Evolutionary conservation across 768 basidiomycete genomes (phyloP).

Genomic region (Phlebiopsis flavidoalba): DNA sequence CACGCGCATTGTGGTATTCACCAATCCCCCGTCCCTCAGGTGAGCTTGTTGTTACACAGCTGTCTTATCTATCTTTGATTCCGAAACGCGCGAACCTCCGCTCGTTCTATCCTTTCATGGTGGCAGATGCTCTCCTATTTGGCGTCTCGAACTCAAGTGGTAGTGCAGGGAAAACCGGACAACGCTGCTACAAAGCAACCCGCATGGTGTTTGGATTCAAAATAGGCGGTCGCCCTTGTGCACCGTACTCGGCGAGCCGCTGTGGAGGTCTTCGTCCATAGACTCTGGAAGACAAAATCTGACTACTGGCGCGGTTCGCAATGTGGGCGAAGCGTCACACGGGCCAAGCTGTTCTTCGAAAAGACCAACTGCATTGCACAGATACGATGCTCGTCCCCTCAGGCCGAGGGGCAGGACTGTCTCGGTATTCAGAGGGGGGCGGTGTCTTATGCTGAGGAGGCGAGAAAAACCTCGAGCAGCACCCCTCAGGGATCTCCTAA

Average conservation of each 20-base stretch:
- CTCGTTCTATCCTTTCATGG: not conserved
- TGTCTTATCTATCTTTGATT: not conserved
- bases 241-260: not conserved
- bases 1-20: conserved; percentile 1
- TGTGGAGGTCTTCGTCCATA: not conserved
- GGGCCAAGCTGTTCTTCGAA: not conserved
- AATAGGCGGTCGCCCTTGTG: not conserved
- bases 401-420: not conserved
- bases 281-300: not conserved
- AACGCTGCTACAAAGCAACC: not conserved
- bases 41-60: not conserved
- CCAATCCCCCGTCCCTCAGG: not conserved
- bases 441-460: not conserved
- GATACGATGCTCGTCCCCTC: not conserved
- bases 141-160: not conserved
- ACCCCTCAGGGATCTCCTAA: not conserved
- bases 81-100: not conserved
- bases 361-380: no score
- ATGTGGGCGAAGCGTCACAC: conserved; percentile 1
- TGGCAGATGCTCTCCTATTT: not conserved
- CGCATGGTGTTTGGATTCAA: not conserved
- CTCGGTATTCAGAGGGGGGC: not conserved
- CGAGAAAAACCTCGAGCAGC: not conserved
- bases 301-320: not conserved
- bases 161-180: not conserved